A percentile compares a stretch with the other conserved stretches of the same genome.
These are phyloP conservation scores for Lipomyces mesembrius DNA, from an alignment of 805 yeast genomes.

Conservation along the genomic window DNA sequence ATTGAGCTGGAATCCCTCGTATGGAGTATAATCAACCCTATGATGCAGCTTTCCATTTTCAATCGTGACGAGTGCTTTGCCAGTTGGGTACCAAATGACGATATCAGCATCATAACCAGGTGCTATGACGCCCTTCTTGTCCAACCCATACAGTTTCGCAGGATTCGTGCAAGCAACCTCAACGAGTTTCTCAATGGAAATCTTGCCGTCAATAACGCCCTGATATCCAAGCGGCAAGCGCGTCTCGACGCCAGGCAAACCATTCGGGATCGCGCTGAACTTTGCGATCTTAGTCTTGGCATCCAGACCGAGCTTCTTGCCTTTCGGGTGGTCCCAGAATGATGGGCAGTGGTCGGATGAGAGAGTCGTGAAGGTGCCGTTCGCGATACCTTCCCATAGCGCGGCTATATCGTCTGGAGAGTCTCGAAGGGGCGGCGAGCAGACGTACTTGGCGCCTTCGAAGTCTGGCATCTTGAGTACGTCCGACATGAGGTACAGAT, in stretches of 20 bases:
- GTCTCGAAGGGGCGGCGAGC: slow-evolving; percentile 57
- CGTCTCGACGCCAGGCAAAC: slow-evolving; percentile 57
- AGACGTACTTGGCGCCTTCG: slow-evolving; percentile 56
- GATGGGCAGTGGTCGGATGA: slow-evolving; percentile 57
- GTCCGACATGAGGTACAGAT: slow-evolving; percentile 50
- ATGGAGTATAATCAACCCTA: slow-evolving; percentile 40
- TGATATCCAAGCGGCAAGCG: slow-evolving; percentile 52
- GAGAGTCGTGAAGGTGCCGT: slow-evolving; percentile 53
- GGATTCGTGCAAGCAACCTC: too few relatives aligned
- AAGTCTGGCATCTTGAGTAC: slow-evolving; percentile 48
- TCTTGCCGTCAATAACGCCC: slow-evolving; percentile 52
- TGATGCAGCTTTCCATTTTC: slow-evolving; percentile 41
- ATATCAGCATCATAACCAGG: slow-evolving; percentile 58
- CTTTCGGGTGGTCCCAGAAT: slow-evolving; percentile 49
- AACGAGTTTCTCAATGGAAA: slow-evolving; percentile 52
- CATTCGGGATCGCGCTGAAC: slow-evolving; percentile 55
- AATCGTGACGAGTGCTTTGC: slow-evolving; percentile 44
- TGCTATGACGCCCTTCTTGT: slow-evolving; percentile 46
- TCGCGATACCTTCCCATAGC: slow-evolving; percentile 53
- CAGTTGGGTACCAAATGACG: slow-evolving; percentile 51
- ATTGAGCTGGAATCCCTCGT: slow-evolving; percentile 48
- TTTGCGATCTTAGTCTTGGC: slow-evolving; percentile 46
- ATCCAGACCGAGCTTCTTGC: slow-evolving; percentile 52
- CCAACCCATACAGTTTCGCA: slow-evolving; percentile 53
- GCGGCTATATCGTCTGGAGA: slow-evolving; percentile 49